Conservation (phyloP, 345 rosid species). For the Salix purpurea region DNA sequence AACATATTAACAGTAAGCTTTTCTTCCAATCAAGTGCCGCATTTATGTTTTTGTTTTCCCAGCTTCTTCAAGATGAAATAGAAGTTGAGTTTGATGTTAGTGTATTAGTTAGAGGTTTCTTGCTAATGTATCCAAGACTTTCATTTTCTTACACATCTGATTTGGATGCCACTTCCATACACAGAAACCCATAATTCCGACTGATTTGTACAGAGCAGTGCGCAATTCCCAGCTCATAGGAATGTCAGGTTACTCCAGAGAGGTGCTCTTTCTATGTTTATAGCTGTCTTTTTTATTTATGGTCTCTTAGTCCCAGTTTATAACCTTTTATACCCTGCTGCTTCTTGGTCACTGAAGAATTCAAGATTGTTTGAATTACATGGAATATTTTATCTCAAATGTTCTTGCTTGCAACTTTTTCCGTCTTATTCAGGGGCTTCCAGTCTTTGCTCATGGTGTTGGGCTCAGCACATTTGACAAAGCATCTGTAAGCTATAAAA, state of each 20-base stretch:
- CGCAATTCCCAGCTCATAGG: constrained; percentile 93
- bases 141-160: constrained; percentile 7
- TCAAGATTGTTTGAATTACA: neutral
- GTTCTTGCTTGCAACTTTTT: constrained; percentile 14
- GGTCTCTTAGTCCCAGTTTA: neutral
- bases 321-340: neutral
- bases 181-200: constrained; percentile 86
- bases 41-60: neutral
- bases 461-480: constrained; percentile 88
- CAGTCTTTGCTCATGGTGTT: constrained; percentile 72
- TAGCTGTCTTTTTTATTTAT: neutral
- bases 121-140: neutral
- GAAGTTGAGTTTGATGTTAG: neutral
- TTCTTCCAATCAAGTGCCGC: neutral
- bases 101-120: neutral
- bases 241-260: constrained; percentile 89
- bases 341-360: neutral
- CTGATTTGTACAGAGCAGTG: constrained; percentile 61
- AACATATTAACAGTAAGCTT: constrained; percentile 64
- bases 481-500: constrained; percentile 67
- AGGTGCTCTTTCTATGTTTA: constrained; percentile 45
- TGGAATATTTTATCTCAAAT: neutral
- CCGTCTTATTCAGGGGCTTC: constrained; percentile 63
- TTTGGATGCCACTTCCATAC: constrained; percentile 6
- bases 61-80: neutral